Base-by-base conservation (phyloP, 257 asterid species). In the Solanum etuberosum region DNA sequence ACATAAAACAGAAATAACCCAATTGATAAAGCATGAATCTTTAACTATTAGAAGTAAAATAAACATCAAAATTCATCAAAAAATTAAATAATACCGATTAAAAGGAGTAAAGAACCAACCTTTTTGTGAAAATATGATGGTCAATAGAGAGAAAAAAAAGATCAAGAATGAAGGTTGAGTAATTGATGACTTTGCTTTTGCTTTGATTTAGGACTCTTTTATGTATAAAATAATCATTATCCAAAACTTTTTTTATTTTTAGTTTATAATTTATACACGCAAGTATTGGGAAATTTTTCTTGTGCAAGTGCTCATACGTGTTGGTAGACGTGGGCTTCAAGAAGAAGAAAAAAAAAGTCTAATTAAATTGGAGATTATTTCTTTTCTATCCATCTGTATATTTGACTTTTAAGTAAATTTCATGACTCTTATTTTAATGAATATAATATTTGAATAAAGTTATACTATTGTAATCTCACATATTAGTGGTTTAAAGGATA, bases 111-210 rank as follows among this genome's bases (percentile, higher is more conserved):
- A 78, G 63, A 84, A 65, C 88, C 54, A 86, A 88, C 92, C 92
- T 88, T 87, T 86, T 54, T 43, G 27, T 7, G 32, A 80, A 73
- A 83, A 43, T 35, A 82, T 59, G 88, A 85, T 42, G 23, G 74
- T 42, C 65, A 87, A 84, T 71, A 37, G 80, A 57, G 88, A 83
- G 51, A 34, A 84, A 15, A 84, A 84, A 9, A 87, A 84, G 35
- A 63, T 81, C 18, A 48, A 81, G 27, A 48, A 48, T 46, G 85
- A 57, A 78, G 83, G 84, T 84, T 65, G 88, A 91, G 87, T 86
- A 88, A 89, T 81, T 34, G 86, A 89, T 46, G 91, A 72, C 85
- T 83, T 90, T 86, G 90, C 87, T 51, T 76, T 63, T 67, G 84
- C 90, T 86, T 89, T 71, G 89, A 7, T 83, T 89, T 86, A 80